Evolutionary conservation across 192 early-diverging fungal species (phyloP).

Genomic region (Phlyctochytrium arcticum): DNA sequence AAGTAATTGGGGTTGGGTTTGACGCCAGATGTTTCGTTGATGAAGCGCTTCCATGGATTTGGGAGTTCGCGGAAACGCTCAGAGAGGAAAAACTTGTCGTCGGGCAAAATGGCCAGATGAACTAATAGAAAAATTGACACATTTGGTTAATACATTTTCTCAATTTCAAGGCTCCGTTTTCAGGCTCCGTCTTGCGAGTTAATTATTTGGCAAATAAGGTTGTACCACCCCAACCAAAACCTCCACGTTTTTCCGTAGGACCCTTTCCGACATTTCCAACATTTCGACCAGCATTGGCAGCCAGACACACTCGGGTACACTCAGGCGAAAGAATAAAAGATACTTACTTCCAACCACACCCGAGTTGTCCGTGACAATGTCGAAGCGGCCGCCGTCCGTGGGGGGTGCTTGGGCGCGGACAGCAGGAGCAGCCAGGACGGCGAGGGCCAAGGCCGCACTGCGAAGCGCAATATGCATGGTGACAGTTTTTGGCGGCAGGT

Average conservation of each 20-base stretch:
- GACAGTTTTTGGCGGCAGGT: too few species aligned
- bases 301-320: not conserved
- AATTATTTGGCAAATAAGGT: too few species aligned
- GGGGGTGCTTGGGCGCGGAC: not conserved
- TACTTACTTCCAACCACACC: constrained; percentile 10
- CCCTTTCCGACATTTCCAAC: too few species aligned
- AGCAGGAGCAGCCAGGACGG: not conserved
- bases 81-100: not conserved
- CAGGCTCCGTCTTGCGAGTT: too few species aligned
- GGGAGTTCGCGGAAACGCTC: not conserved
- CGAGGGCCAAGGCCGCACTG: too few species aligned
- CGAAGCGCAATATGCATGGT: too few species aligned
- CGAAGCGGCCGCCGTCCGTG: not conserved
- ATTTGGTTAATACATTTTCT: not conserved
- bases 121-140: not conserved
- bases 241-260: too few species aligned
- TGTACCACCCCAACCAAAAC: too few species aligned
- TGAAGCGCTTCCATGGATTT: not conserved
- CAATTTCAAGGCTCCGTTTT: too few species aligned
- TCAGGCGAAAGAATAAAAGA: not conserved
- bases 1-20: not conserved
- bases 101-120: not conserved
- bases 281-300: too few species aligned
- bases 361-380: constrained; percentile 20
- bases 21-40: not conserved